A percentile compares a stretch with the other conserved stretches of the same genome.
Conservation (phyloP, 306 rosid genomes). For the Medicago ruthenica region DNA sequence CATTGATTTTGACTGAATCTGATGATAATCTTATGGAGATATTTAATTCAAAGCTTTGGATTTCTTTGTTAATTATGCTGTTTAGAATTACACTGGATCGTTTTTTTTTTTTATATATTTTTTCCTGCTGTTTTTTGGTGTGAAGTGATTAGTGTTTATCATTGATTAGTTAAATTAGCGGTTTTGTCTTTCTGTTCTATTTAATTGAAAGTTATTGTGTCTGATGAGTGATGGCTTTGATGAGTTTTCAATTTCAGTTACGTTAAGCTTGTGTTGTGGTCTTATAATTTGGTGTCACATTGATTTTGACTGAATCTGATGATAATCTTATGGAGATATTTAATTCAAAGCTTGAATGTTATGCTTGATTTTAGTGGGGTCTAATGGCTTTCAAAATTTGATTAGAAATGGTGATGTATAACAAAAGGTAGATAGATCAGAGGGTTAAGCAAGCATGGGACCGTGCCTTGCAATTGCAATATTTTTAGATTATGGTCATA, state of each 20-base stretch:
- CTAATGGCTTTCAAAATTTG: slow-evolving; percentile 1
- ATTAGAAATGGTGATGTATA: slow-evolving; percentile 1
- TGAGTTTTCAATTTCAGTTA: not conserved
- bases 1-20: not conserved
- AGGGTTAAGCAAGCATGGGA: not conserved
- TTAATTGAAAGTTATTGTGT: not conserved
- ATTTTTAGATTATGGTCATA: not conserved
- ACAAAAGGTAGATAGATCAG: slow-evolving; percentile 5
- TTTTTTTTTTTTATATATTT: not conserved
- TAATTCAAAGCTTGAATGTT: not conserved
- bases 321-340: slow-evolving; percentile 17
- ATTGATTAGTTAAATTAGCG: not conserved
- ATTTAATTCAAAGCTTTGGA: slow-evolving; percentile 11
- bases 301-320: slow-evolving; percentile 12
- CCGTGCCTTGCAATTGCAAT: not conserved
- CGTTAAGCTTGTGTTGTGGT: not conserved
- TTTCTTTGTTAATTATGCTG: slow-evolving; percentile 1
- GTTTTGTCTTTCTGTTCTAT: not conserved
- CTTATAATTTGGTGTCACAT: not conserved
- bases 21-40: slow-evolving; percentile 17
- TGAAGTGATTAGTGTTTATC: slow-evolving; percentile 19
- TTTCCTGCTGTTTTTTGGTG: slow-evolving; percentile 18
- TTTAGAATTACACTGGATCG: slow-evolving; percentile 32
- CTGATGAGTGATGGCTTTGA: not conserved
- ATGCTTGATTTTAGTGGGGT: not conserved